Conservation (phyloP, 2,329 filamentous ascomycete genomes). For the Mollisiaceae sp. region DNA sequence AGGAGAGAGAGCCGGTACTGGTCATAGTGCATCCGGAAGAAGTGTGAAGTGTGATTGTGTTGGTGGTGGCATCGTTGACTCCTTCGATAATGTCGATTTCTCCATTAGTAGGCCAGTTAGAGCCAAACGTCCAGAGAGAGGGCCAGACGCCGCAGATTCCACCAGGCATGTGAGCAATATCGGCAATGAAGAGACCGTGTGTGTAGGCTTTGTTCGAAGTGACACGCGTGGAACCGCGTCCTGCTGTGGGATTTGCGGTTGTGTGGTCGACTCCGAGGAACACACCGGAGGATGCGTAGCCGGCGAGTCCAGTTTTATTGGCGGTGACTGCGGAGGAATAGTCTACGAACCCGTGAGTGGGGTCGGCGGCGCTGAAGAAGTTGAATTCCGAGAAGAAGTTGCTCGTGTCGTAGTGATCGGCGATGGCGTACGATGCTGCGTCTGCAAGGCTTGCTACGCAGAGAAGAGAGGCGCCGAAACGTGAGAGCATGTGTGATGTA, state of each 20-base stretch:
- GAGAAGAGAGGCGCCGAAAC: constrained; percentile 41
- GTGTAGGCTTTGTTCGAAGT: constrained; percentile 58
- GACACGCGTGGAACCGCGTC: constrained; percentile 74
- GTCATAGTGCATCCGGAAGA: constrained; percentile 61
- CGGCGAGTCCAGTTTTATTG: constrained; percentile 55
- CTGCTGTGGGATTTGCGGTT: constrained; percentile 58
- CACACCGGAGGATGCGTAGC: constrained; percentile 52
- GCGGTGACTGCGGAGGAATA: constrained; percentile 63
- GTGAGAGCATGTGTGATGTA: constrained; percentile 31
- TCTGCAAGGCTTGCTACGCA: constrained; percentile 35
- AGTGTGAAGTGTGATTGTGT: constrained; percentile 73
- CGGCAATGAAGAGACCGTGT: constrained; percentile 61
- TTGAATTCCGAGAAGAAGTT: constrained; percentile 55
- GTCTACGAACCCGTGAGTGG: constrained; percentile 75
- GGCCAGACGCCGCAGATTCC: constrained; percentile 65
- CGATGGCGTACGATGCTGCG: constrained; percentile 47
- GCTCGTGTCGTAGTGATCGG: constrained; percentile 49
- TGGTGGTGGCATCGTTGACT: constrained; percentile 65
- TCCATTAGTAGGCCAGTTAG: constrained; percentile 66
- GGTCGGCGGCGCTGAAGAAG: constrained; percentile 65
- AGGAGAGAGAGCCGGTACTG: constrained; percentile 52
- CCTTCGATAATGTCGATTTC: constrained; percentile 86
- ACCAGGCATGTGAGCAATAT: constrained; percentile 64
- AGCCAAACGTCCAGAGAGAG: constrained; percentile 61
- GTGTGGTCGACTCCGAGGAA: constrained; percentile 73